Evolutionary conservation across 441 rosid species (phyloP).

Genomic region (Syzygium malaccense): DNA sequence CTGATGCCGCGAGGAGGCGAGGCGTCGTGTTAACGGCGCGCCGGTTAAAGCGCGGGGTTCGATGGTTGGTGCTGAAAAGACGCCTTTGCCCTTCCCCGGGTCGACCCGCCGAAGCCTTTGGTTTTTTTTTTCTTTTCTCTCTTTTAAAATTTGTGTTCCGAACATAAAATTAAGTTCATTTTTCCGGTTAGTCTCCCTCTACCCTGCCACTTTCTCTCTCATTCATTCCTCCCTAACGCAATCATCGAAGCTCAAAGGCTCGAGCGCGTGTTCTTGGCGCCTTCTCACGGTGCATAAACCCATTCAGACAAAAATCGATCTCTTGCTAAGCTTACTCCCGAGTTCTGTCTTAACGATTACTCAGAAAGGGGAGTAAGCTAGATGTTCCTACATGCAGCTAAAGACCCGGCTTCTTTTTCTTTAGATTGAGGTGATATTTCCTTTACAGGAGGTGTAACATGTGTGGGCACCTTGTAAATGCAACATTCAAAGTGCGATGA

Average conservation of each 20-base stretch:
- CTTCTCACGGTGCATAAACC: background rate
- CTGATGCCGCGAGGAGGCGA: background rate
- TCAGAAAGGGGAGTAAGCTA: too few species aligned
- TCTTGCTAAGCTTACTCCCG: background rate
- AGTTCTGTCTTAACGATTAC: too few species aligned
- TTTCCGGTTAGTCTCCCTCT: background rate
- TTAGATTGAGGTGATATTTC: background rate
- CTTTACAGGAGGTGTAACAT: background rate
- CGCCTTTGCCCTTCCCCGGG: background rate
- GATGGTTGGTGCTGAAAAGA: background rate
- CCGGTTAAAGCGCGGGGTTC: background rate
- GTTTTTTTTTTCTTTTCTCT: accelerated
- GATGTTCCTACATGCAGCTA: background rate
- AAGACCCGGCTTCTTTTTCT: background rate
- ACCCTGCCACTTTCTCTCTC: background rate
- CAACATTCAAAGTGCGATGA: background rate
- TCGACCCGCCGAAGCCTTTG: background rate
- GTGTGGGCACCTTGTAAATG: background rate
- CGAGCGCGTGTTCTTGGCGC: background rate
- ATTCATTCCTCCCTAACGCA: background rate
- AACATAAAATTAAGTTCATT: background rate
- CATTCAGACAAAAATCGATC: background rate
- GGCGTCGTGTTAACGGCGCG: background rate
- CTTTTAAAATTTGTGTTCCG: background rate
- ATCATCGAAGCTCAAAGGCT: background rate